Base-by-base conservation (phyloP, 768 basidiomycete species). In the Russula lepida region DNA sequence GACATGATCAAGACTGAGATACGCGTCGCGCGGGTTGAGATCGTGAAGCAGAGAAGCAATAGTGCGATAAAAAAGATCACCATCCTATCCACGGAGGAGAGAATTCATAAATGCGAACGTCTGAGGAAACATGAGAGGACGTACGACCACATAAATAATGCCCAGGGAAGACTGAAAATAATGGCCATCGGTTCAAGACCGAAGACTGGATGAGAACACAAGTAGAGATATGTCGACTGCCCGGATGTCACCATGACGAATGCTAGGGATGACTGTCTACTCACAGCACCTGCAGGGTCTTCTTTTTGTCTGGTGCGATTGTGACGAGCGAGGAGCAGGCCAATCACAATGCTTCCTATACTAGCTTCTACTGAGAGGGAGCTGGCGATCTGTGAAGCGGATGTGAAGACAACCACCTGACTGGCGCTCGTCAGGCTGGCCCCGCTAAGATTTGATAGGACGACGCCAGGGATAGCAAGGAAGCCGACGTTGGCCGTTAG, bases 401-500 rank as follows among this genome's bases (percentile, higher is more conserved):
- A 52, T 13, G 49, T 28, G 9, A 41, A 39, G 12, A 54, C 43
- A 0, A 13, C 0, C 8, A 54, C 27, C n/a, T 48, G 21, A 17
- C 15, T 54, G 19, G 23, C 6, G 9, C n/a, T 43, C 27, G 13
- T 1, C 12, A 60, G 9, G 3, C 1, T 2, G 28, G 6, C 4
- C 17, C 33, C 51, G 6, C 27, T 51, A 17, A 51, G 39, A 33
- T 51, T 51, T 2, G 53, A 41, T 23, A 55, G 17, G 32, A 59
- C 11, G 6, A 73, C 68, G 27, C 68, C 68, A 4, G 71, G 74
- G 9, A 74, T 71, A 2, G 74, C 71, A 19, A 75, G 67, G 53
- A 75, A 74, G 19, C 71, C 69, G 8, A 75, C 69, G 53, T 73
- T 70, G 4, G 71, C 74, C 5, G 66, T 68, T 0, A 75, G 65